These are phyloP conservation scores for Apiospora koreana DNA, from an alignment of 2,329 filamentous ascomycete species.

Conservation along the genomic window DNA sequence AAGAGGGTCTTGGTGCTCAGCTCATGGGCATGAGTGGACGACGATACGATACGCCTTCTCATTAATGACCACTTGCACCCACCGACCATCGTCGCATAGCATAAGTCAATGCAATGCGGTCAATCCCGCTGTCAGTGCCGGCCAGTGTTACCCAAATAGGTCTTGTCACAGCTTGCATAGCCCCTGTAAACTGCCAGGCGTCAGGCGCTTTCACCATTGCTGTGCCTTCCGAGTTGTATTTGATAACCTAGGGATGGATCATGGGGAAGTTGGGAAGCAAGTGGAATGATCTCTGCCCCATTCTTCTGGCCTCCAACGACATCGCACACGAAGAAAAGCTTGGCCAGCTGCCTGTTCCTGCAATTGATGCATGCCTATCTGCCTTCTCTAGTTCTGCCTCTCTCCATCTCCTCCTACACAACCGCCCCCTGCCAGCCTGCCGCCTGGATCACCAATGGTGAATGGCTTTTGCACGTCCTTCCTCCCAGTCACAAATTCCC, in stretches of 20 bases:
- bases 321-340: neutral
- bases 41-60: neutral
- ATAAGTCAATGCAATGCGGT: slow-evolving; percentile 5
- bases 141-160: neutral
- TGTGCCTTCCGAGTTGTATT: neutral
- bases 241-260: neutral
- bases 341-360: slow-evolving; percentile 1
- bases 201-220: neutral
- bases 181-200: neutral
- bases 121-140: neutral
- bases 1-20: neutral
- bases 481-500: neutral
- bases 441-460: neutral
- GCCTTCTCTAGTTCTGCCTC: neutral
- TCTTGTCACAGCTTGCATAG: neutral
- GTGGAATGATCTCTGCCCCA: slow-evolving; percentile 3
- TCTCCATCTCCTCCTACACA: no score
- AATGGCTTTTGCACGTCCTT: neutral
- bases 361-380: neutral
- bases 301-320: neutral
- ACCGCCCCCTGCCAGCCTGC: neutral
- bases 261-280: neutral
- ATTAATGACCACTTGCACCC: neutral
- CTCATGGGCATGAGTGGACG: neutral
- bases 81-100: neutral